A percentile compares a stretch with the other conserved stretches of the same genome.
phyloP scores from a whole-genome alignment of 768 basidiomycete genomes.

The Termitomyces bulborhizus region DNA sequence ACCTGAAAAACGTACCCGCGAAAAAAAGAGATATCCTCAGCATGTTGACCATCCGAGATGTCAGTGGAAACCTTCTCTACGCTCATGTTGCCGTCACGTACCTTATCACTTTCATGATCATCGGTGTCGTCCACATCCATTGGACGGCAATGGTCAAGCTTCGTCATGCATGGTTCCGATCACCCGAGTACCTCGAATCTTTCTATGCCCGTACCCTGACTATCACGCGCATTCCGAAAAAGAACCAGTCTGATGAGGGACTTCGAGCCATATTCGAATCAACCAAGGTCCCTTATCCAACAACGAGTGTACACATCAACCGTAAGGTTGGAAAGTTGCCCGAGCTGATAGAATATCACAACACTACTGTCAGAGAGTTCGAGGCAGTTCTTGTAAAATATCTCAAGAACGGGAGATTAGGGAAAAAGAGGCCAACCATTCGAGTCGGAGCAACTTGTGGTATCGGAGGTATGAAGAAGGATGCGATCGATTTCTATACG shows the following conservation, averaged over 20 bases:
- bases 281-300: conserved; percentile 80
- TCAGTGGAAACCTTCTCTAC: conserved; percentile 66
- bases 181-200: conserved; percentile 78
- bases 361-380: conserved; percentile 88
- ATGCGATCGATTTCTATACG: conserved; percentile 94
- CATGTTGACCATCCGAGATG: conserved; percentile 84
- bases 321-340: conserved; percentile 85
- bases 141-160: conserved; percentile 77
- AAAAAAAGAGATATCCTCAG: conserved; percentile 56
- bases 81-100: conserved; percentile 84
- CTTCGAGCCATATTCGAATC: conserved; percentile 69
- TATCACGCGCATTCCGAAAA: conserved; percentile 73
- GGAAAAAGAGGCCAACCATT: conserved; percentile 75
- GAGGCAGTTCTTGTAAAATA: conserved; percentile 88
- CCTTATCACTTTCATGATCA: conserved; percentile 67
- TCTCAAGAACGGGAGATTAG: conserved; percentile 76
- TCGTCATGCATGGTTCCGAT: conserved; percentile 83
- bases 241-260: conserved; percentile 80
- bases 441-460: conserved; percentile 76
- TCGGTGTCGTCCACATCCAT: conserved; percentile 65
- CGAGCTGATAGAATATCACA: conserved; percentile 87
- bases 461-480: conserved; percentile 77
- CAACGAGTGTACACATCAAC: conserved; percentile 86
- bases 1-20: conserved; percentile 54
- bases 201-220: conserved; percentile 94